These are phyloP conservation scores for Lactarius psammicola DNA, from an alignment of 768 basidiomycete genomes.

Conservation along the genomic window DNA sequence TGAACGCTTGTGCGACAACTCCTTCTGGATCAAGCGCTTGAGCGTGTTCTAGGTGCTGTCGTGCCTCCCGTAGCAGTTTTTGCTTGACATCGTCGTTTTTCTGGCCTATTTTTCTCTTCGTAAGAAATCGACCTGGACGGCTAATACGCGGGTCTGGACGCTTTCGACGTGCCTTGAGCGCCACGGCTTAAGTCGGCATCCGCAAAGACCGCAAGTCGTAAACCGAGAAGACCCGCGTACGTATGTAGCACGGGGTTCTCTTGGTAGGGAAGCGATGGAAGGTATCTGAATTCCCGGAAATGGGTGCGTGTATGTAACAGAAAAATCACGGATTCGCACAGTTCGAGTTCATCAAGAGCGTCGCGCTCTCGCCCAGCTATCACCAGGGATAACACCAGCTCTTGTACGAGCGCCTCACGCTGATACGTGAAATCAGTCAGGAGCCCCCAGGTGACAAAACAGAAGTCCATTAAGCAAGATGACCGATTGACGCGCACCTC, in stretches of 20 bases:
- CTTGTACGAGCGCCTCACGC: slow-evolving; percentile 74
- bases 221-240: slow-evolving; percentile 75
- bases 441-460: not conserved
- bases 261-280: slow-evolving; percentile 85
- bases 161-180: slow-evolving; percentile 14
- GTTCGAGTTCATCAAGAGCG: slow-evolving; percentile 82
- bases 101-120: not conserved
- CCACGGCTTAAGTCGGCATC: slow-evolving; percentile 6
- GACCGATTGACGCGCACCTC: slow-evolving; percentile 48
- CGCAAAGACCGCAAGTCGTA: slow-evolving; percentile 57
- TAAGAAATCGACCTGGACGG: not conserved
- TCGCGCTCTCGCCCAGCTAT: slow-evolving; percentile 54
- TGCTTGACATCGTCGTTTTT: slow-evolving; percentile 31
- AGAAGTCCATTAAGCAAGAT: not conserved
- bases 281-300: slow-evolving; percentile 51
- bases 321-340: slow-evolving; percentile 48
- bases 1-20: slow-evolving; percentile 49
- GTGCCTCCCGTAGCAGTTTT: slow-evolving; percentile 51
- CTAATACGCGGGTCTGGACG: slow-evolving; percentile 1
- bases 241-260: slow-evolving; percentile 77
- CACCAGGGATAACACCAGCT: slow-evolving; percentile 69
- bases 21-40: slow-evolving; percentile 58
- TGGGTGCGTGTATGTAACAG: slow-evolving; percentile 1
- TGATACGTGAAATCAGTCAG: slow-evolving; percentile 34
- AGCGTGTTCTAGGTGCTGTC: slow-evolving; percentile 64